These are phyloP conservation scores for Melaleuca alternifolia DNA, from an alignment of 345 rosid species.

Conservation along the genomic window DNA sequence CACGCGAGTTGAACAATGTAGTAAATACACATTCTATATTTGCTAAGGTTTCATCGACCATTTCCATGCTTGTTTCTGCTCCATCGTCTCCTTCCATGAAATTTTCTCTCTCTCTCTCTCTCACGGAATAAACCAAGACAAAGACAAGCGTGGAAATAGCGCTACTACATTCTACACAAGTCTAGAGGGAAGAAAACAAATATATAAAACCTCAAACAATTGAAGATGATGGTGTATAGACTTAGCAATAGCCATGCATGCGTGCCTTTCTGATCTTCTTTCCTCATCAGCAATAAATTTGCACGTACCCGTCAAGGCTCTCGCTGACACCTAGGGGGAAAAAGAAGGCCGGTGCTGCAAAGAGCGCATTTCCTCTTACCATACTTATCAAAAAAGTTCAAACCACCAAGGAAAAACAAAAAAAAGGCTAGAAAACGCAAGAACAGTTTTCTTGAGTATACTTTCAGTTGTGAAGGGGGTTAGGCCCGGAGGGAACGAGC, in stretches of 20 bases:
- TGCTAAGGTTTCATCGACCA: slow-evolving; percentile 1
- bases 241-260: background rate
- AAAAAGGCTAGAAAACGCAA: background rate
- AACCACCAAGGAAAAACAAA: background rate
- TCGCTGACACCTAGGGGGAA: background rate
- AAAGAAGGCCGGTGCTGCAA: background rate
- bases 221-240: background rate
- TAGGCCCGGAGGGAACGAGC: slow-evolving; percentile 61
- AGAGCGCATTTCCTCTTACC: background rate
- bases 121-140: background rate
- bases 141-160: slow-evolving; percentile 49
- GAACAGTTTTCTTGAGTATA: background rate
- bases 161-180: background rate
- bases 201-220: background rate
- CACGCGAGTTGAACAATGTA: background rate
- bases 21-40: background rate
- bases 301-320: background rate
- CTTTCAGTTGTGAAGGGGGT: slow-evolving; percentile 61
- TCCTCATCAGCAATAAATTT: background rate
- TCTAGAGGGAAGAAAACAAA: background rate
- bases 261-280: background rate
- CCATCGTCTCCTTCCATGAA: background rate
- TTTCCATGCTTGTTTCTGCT: slow-evolving; percentile 50
- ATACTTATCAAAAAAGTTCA: background rate
- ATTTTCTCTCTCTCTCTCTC: background rate